A percentile compares a stretch with the other conserved stretches of the same genome.
Conservation (phyloP, 2,329 filamentous ascomycete species). For the Mycosphaerella sp. region DNA sequence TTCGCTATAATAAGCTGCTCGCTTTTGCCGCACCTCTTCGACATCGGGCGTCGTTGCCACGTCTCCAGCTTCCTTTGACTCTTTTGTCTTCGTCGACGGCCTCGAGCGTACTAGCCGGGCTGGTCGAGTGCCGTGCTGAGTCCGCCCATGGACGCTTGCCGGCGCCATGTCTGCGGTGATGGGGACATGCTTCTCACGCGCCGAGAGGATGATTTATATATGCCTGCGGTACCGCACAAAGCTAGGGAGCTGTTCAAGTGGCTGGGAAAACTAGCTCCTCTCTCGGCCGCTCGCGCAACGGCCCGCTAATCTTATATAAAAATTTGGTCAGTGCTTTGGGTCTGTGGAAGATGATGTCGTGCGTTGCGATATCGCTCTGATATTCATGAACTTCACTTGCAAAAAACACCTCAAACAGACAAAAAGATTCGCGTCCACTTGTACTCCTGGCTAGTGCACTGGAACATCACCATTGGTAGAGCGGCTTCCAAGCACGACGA, state of each 20-base stretch:
- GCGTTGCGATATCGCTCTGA: slow-evolving; percentile 9
- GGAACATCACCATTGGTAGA: neutral
- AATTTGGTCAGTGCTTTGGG: slow-evolving; percentile 6
- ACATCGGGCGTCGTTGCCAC: slow-evolving; percentile 32
- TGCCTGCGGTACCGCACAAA: neutral
- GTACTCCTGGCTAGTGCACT: too few species aligned
- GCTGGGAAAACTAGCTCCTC: neutral
- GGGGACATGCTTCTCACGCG: neutral
- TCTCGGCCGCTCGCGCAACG: neutral
- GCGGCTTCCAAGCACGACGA: neutral
- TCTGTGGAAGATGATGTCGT: neutral
- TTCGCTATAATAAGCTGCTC: slow-evolving; percentile 34
- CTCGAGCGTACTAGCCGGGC: slow-evolving; percentile 14
- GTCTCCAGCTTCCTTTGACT: slow-evolving; percentile 12
- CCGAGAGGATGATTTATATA: neutral
- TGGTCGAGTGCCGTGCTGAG: slow-evolving; percentile 12
- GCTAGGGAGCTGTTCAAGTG: slow-evolving; percentile 1
- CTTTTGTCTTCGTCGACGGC: slow-evolving; percentile 15
- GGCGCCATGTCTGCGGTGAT: slow-evolving; percentile 14
- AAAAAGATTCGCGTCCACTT: too few species aligned
- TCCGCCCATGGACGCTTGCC: slow-evolving; percentile 21
- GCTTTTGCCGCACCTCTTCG: slow-evolving; percentile 35
- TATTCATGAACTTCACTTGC: neutral
- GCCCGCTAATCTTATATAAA: neutral
- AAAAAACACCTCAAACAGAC: neutral